Conservation (phyloP, 352 stramenopile genomes). For the Globisporangium apiculatum region DNA sequence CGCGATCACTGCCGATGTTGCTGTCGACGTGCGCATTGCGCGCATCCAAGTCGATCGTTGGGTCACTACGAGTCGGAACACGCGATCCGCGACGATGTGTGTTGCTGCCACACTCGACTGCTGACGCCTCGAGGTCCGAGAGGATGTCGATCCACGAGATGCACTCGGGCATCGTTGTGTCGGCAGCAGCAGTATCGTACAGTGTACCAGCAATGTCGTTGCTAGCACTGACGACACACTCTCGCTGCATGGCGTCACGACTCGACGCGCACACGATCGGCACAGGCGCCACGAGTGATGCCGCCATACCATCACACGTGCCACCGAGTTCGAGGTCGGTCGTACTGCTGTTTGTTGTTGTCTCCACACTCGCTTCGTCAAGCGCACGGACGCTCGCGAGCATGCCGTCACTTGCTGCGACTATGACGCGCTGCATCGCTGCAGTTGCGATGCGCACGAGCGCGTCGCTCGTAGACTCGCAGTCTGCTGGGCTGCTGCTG, state of each 20-base stretch:
- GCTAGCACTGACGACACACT: too few relatives aligned
- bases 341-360: neutral
- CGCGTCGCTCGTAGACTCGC: neutral
- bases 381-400: neutral
- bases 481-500: neutral
- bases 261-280: too few relatives aligned
- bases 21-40: neutral
- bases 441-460: neutral
- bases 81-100: too few relatives aligned
- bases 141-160: neutral
- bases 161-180: neutral
- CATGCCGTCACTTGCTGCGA: neutral
- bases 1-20: neutral
- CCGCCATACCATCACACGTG: neutral
- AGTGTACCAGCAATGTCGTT: too few relatives aligned
- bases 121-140: neutral
- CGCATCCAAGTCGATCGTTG: neutral
- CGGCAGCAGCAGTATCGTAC: too few relatives aligned
- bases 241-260: too few relatives aligned
- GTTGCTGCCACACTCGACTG: neutral
- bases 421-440: neutral
- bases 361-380: neutral
- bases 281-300: too few relatives aligned
- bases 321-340: neutral
- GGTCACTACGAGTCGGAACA: too few relatives aligned